Conservation (phyloP, 306 rosid genomes). For the Hippophae tibetana region DNA sequence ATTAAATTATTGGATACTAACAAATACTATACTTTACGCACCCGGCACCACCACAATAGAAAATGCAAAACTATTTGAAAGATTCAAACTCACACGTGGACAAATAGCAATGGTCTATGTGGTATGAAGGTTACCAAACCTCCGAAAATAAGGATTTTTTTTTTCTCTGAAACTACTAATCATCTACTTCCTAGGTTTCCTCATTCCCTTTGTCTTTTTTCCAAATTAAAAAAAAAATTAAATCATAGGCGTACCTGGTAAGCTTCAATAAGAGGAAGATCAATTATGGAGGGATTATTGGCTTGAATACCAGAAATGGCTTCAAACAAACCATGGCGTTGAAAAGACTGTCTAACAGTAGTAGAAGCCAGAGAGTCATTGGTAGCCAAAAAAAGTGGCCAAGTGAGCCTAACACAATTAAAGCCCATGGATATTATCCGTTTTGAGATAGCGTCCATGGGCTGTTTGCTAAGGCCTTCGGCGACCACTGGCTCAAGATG, state of each 20-base stretch:
- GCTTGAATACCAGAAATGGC: conserved; percentile 52
- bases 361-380: conserved; percentile 52
- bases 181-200: too few relatives aligned
- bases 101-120: too few relatives aligned
- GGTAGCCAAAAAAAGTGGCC: conserved; percentile 57
- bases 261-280: conserved; percentile 60
- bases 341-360: conserved; percentile 65
- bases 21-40: too few relatives aligned
- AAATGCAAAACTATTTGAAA: too few relatives aligned
- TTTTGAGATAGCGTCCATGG: conserved; percentile 45
- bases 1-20: too few relatives aligned
- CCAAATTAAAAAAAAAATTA: not conserved
- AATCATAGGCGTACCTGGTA: conserved; percentile 36
- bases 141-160: too few relatives aligned
- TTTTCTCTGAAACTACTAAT: too few relatives aligned
- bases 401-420: conserved; percentile 89
- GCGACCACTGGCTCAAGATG: conserved; percentile 67
- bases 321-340: conserved; percentile 37
- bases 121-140: too few relatives aligned
- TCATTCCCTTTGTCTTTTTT: too few relatives aligned
- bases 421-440: conserved; percentile 53
- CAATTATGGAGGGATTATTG: conserved; percentile 63
- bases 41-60: not conserved
- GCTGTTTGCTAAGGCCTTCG: conserved; percentile 80
- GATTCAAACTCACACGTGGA: too few relatives aligned